Evolutionary conservation across 2,329 filamentous ascomycete species (phyloP).

Genomic region (Venturia effusa): DNA sequence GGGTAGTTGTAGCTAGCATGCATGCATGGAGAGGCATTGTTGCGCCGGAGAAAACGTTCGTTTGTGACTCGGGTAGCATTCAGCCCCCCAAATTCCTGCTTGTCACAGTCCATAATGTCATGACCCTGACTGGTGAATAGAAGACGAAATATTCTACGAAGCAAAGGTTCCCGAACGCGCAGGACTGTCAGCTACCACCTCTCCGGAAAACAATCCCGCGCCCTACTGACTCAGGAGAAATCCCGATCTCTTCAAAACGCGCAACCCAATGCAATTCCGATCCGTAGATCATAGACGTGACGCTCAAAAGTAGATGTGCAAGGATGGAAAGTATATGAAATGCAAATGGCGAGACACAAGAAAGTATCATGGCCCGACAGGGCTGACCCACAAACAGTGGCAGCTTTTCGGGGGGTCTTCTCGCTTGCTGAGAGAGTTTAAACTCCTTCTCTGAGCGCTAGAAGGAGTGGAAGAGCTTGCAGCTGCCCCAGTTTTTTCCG

Average conservation of each 20-base stretch:
- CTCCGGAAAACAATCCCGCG: background rate
- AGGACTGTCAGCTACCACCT: background rate
- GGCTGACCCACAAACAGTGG: slow-evolving; percentile 11
- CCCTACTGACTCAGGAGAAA: background rate
- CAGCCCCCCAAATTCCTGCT: background rate
- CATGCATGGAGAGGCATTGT: too few relatives aligned
- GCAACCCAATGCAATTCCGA: background rate
- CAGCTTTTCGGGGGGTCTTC: slow-evolving; percentile 12
- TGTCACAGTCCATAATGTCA: background rate
- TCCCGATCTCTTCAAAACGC: background rate
- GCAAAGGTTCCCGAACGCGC: background rate
- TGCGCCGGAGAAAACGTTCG: background rate
- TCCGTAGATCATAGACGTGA: slow-evolving; percentile 2
- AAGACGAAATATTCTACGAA: too few relatives aligned
- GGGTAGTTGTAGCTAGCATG: background rate
- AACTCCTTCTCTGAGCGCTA: background rate
- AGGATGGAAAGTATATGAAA: background rate
- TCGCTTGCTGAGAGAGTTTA: background rate
- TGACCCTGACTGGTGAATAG: background rate
- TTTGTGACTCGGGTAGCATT: background rate
- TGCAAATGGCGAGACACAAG: background rate
- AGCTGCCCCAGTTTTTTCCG: background rate
- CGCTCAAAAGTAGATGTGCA: background rate
- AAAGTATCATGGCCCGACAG: background rate
- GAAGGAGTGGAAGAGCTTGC: background rate